Base-by-base conservation (phyloP, 768 basidiomycete genomes). In the Agrocybe pediades region DNA sequence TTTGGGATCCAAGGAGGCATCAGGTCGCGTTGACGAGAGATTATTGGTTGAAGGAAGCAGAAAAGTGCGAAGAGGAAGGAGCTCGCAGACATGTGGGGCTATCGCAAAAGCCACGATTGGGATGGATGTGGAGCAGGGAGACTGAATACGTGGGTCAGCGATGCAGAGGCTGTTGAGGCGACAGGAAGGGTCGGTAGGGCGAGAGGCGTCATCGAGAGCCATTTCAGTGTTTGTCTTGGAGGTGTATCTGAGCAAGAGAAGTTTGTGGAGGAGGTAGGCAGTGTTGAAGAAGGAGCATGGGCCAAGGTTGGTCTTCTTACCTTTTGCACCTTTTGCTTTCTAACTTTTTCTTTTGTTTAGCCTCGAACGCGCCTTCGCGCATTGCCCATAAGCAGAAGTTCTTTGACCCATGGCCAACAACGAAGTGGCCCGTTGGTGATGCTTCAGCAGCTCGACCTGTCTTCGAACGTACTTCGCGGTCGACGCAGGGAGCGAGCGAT, bases 351-450 rank as follows among this genome's bases (percentile, higher is more conserved):
- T 39, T 48, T 50, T 59, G 20, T 33, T 89, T 87, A 47, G 58
- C 3, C 82, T 98, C 41, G 77, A 76, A 41, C 83, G 88, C 26
- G 95, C 96, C 0, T 92, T 95, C 23, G 79, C 88, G 50, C 87
- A 94, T 65, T 96, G 94, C 62, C 97, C 96, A 0, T 92, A 95
- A 60, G 95, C 95, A 1, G 96, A 98, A 69, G 90, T 94, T 0
- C 76, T 99, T 5, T 98, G 97, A 97, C 80, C 98, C 27, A 98
- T 98, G 95, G 83, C 88, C 46, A 96, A 95, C 2, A 99, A 99
- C 71, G 74, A 92, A 93, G 68, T 99, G 96, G 96, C 66, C 93
- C 15, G 75, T 74, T 21, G 92, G 91, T 6, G 92, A 98, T 63
- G 92, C 98, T 13, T 83, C 87, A 1, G 89, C 87, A 16, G 93